These are phyloP conservation scores for Wallacemonas sp. DNA, from an alignment of 208 protist species.

Conservation along the genomic window DNA sequence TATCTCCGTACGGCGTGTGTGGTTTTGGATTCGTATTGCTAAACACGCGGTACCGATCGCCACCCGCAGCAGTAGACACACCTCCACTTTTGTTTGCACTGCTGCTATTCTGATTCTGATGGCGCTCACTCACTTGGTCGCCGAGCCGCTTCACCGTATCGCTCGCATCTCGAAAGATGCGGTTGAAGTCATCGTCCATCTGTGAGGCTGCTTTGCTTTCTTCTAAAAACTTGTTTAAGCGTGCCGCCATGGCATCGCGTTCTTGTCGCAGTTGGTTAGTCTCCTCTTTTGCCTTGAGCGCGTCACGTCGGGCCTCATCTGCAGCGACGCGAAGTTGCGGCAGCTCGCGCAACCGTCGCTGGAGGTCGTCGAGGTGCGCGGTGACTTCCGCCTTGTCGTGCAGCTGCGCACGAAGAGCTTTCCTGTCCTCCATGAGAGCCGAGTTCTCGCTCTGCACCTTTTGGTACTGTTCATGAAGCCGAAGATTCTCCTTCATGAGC, in stretches of 20 bases:
- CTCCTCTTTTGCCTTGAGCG: slow-evolving; percentile 55
- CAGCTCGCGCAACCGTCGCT: slow-evolving; percentile 58
- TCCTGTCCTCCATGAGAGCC: slow-evolving; percentile 42
- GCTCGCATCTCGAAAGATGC: slow-evolving; percentile 54
- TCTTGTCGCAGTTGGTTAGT: slow-evolving; percentile 60
- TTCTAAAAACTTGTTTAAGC: slow-evolving; percentile 68
- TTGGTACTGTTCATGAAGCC: slow-evolving; percentile 67
- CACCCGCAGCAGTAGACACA: not conserved
- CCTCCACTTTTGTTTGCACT: no score
- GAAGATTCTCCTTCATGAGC: slow-evolving; percentile 68
- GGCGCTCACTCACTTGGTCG: slow-evolving; percentile 35
- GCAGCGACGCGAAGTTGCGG: slow-evolving; percentile 61
- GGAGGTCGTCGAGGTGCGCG: slow-evolving; percentile 67
- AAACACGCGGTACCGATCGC: slow-evolving; percentile 36
- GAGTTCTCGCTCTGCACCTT: slow-evolving; percentile 52
- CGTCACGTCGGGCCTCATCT: slow-evolving; percentile 59
- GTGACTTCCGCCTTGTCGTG: slow-evolving; percentile 31
- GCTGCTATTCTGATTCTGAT: slow-evolving; percentile 19
- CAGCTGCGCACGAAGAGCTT: slow-evolving; percentile 25
- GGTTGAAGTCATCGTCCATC: slow-evolving; percentile 58
- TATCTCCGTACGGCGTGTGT: slow-evolving; percentile 4
- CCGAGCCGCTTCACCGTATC: slow-evolving; percentile 52
- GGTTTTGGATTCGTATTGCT: slow-evolving; percentile 34
- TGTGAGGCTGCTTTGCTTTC: slow-evolving; percentile 44
- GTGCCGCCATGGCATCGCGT: slow-evolving; percentile 62